These are phyloP conservation scores for Lomentospora prolificans DNA, from an alignment of 2,329 filamentous ascomycete genomes.

Conservation along the genomic window DNA sequence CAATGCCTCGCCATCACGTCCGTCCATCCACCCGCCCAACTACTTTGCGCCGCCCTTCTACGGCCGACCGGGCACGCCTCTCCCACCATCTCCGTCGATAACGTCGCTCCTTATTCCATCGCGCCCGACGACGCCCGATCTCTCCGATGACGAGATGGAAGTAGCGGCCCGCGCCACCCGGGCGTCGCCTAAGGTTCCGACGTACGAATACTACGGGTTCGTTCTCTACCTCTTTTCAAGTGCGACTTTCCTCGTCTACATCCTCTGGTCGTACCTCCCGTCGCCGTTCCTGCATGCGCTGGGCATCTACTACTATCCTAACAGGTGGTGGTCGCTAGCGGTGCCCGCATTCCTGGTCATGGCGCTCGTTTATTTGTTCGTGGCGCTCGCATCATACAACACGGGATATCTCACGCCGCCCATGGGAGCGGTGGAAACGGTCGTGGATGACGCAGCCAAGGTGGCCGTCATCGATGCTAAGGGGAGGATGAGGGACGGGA, in stretches of 20 bases:
- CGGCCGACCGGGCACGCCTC: conserved; percentile 86
- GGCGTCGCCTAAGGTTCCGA: conserved; percentile 88
- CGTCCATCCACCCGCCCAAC: conserved; percentile 23
- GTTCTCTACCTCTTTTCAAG: conserved; percentile 88
- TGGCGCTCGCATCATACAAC: conserved; percentile 86
- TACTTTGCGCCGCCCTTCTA: conserved; percentile 81
- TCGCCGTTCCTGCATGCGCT: conserved; percentile 85
- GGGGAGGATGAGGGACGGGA: conserved; percentile 38
- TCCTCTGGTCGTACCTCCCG: conserved; percentile 82
- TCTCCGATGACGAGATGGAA: conserved; percentile 74
- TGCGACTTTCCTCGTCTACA: conserved; percentile 63
- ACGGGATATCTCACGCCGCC: conserved; percentile 77
- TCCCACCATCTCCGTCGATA: conserved; percentile 84
- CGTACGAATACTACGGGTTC: conserved; percentile 99
- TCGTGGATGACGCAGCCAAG: conserved; percentile 84
- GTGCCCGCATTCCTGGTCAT: conserved; percentile 86
- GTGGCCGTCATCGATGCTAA: conserved; percentile 71
- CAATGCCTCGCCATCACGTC: background rate
- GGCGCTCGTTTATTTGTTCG: conserved; percentile 82
- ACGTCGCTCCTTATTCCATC: conserved; percentile 86
- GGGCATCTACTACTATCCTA: conserved; percentile 93
- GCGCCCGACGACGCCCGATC: conserved; percentile 86
- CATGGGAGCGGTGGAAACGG: conserved; percentile 70
- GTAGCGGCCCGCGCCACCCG: conserved; percentile 75
- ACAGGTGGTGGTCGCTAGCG: conserved; percentile 94